These are phyloP conservation scores for Skeletonema marinoi DNA, from an alignment of 108 stramenopile genomes.

Conservation along the genomic window DNA sequence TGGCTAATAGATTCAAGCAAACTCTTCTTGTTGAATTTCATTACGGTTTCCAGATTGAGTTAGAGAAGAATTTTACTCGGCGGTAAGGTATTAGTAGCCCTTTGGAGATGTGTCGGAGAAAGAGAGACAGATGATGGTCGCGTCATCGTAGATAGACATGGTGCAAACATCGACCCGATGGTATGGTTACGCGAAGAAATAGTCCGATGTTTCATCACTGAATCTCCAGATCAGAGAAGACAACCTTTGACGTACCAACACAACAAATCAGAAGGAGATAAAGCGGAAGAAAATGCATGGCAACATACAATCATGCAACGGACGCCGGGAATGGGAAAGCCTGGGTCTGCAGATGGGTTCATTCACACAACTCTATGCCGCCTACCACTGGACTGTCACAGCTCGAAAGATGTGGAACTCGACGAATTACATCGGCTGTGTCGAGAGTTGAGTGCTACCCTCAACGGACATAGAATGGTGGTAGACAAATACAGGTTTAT, in stretches of 20 bases:
- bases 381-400: constrained; percentile 58
- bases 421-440: constrained; percentile 59
- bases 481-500: constrained; percentile 55
- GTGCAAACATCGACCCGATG: constrained; percentile 51
- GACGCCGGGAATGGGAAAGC: constrained; percentile 52
- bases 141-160: constrained; percentile 57
- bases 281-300: constrained; percentile 2
- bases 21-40: constrained; percentile 59
- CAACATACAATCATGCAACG: constrained; percentile 53
- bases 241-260: constrained; percentile 53
- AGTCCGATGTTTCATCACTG: constrained; percentile 61
- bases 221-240: constrained; percentile 34
- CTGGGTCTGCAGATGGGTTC: constrained; percentile 58
- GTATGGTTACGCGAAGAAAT: constrained; percentile 57
- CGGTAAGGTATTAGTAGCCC: constrained; percentile 58
- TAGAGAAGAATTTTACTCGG: constrained; percentile 63
- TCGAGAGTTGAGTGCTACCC: constrained; percentile 61
- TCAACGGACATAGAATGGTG: constrained; percentile 66
- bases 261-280: neutral
- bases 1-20: constrained; percentile 52
- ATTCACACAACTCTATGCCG: constrained; percentile 67
- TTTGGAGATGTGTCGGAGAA: constrained; percentile 65
- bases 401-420: constrained; percentile 51
- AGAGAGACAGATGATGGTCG: constrained; percentile 38
- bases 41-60: constrained; percentile 60